Conservation (phyloP, 2,329 filamentous ascomycete species). For the Triangularia setosa region DNA sequence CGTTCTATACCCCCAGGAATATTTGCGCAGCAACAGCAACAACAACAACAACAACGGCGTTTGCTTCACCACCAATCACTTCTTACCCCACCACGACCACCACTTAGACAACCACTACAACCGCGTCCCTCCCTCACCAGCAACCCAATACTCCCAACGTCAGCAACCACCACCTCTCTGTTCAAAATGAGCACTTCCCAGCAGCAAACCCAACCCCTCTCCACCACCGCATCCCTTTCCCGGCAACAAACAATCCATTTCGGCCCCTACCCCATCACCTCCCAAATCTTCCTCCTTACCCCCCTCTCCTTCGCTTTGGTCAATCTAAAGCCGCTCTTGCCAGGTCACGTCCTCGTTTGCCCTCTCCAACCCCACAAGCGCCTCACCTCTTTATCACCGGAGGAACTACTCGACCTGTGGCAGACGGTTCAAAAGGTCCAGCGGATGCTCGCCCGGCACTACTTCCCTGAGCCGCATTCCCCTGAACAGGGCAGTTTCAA, state of each 20-base stretch:
- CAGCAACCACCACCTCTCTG: not conserved
- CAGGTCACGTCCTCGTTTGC: conserved; percentile 89
- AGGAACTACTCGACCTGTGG: conserved; percentile 80
- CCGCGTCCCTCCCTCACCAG: not conserved
- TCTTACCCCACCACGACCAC: not conserved
- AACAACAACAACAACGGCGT: not conserved
- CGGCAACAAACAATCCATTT: conserved; percentile 8
- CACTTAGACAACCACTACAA: not conserved
- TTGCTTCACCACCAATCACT: not conserved
- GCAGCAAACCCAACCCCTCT: not conserved
- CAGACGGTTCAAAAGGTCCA: conserved; percentile 79
- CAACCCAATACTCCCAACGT: not conserved
- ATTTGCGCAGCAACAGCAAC: not conserved
- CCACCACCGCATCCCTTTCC: not conserved
- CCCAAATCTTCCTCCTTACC: conserved; percentile 83
- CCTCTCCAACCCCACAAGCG: conserved; percentile 66
- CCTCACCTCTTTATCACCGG: conserved; percentile 66
- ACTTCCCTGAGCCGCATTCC: conserved; percentile 38
- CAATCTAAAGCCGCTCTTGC: conserved; percentile 90
- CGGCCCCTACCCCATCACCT: conserved; percentile 18
- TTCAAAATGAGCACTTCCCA: conserved; percentile 5
- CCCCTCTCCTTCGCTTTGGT: conserved; percentile 80
- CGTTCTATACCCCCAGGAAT: not conserved
- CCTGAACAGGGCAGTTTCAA: conserved; percentile 64
- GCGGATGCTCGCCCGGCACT: conserved; percentile 62